Evolutionary conservation across 2,329 filamentous ascomycete genomes (phyloP), one percentile per base, ranked within the genome.

Genomic region (Aspergillus transmontanensis): DNA sequence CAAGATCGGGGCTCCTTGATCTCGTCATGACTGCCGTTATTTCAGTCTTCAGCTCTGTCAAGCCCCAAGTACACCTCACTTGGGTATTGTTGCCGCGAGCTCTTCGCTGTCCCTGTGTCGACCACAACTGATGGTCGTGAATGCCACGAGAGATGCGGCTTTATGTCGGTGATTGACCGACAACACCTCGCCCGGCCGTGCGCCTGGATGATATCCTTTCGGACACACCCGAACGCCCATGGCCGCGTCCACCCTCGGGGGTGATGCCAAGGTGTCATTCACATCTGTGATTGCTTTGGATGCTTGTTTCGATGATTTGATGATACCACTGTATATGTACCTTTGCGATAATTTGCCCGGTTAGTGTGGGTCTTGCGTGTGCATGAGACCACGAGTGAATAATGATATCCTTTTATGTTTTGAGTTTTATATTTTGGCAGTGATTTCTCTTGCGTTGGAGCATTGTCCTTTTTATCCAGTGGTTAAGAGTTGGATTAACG

Each of bases 1-100:
- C 10, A 58, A 63, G 7, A 36, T 26, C n/a, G 56, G 54, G 16
- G 54, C 61, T 41, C 50, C 64, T 19, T 66, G 55, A 68, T 19
- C 34, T 45, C 11, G 32, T 14, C 61, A 26, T 26, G n/a, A 19
- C 41, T 23, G n/a, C 9, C 16, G 9, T 19, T 50, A n/a, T 16
- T 50, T 12, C 23, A 28, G 50, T 54, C 56, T n/a, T 28, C n/a
- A 32, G 48, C 36, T 36, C 32, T 12, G 21, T 41, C 21, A 12
- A 55, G 23, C 1, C 32, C 21, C n/a, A 23, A 36, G 51, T 19
- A 12, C 10, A 26, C 11, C 14, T 10, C 12, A 11, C 32, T 23
- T 23, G 21, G 32, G 32, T 23, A 2, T 36, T 19, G 12, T 6
- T 6, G 11, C 11, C 30, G 11, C 21, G 21, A 11, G 51, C 30